These are phyloP conservation scores for Mycena venus DNA, from an alignment of 768 basidiomycete species.

Conservation along the genomic window DNA sequence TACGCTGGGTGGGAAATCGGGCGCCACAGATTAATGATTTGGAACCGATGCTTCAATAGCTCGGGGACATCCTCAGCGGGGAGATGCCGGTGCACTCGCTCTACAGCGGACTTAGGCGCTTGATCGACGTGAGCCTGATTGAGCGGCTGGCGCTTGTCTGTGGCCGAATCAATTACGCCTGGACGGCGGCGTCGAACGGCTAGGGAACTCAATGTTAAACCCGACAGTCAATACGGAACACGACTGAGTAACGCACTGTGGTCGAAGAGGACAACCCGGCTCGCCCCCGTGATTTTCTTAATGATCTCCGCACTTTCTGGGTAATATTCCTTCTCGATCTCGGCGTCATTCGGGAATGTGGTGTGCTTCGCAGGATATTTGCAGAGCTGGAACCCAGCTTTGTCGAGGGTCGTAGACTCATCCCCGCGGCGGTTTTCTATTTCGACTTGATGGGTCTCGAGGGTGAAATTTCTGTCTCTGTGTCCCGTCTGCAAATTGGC, in stretches of 20 bases:
- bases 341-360: conserved; percentile 63
- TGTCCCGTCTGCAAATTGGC: conserved; percentile 49
- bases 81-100: conserved; percentile 65
- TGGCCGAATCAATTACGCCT: conserved; percentile 47
- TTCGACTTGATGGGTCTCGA: conserved; percentile 44
- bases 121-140: conserved; percentile 66
- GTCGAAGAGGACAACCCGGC: conserved; percentile 72
- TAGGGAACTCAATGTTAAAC: conserved; percentile 25
- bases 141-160: conserved; percentile 61
- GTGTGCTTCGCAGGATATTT: conserved; percentile 55
- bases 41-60: conserved; percentile 64
- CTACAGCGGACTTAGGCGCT: conserved; percentile 56
- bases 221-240: not conserved
- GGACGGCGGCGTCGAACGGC: conserved; percentile 63
- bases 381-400: conserved; percentile 36
- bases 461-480: conserved; percentile 52
- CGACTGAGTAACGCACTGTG: conserved; percentile 63
- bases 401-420: conserved; percentile 22
- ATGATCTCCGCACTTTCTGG: conserved; percentile 70
- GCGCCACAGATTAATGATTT: conserved; percentile 74
- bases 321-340: conserved; percentile 69
- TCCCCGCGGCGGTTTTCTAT: conserved; percentile 58
- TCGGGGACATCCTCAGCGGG: conserved; percentile 58
- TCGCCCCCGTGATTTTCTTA: conserved; percentile 72
- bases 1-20: conserved; percentile 62